Conservation (phyloP, 768 basidiomycete species). For the Trametes villosa region DNA sequence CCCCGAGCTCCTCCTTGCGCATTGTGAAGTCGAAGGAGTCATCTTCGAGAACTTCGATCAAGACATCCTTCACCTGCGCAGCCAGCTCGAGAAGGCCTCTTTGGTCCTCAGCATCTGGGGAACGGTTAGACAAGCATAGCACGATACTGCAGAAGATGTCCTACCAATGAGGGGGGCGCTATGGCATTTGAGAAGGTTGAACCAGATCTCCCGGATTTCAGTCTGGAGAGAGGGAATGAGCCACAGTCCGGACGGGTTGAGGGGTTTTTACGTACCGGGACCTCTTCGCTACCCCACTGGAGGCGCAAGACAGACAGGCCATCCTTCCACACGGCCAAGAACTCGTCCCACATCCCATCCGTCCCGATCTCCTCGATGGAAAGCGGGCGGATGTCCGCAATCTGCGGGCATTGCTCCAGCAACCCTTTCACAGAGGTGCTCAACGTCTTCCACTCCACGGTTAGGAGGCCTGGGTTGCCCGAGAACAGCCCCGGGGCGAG, state of each 20-base stretch:
- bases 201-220: conserved; percentile 61
- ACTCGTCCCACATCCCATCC: conserved; percentile 54
- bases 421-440: conserved; percentile 53
- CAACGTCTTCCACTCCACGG: conserved; percentile 53
- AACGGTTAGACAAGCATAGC: background rate
- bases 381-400: conserved; percentile 61
- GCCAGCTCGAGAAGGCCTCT: conserved; percentile 28
- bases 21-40: conserved; percentile 27
- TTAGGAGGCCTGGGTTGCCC: conserved; percentile 57
- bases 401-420: conserved; percentile 55
- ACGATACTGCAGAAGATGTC: conserved; percentile 7
- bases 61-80: conserved; percentile 41
- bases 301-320: conserved; percentile 49
- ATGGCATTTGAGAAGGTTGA: conserved; percentile 55
- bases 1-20: conserved; percentile 12
- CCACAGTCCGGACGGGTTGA: background rate
- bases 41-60: conserved; percentile 41
- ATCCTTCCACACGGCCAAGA: conserved; percentile 60
- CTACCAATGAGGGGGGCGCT: conserved; percentile 51
- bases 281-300: conserved; percentile 42
- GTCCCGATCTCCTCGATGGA: conserved; percentile 58
- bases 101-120: conserved; percentile 49
- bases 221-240: conserved; percentile 33
- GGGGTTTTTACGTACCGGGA: conserved; percentile 50
- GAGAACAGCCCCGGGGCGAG: conserved; percentile 60